Evolutionary conservation across 2,329 filamentous ascomycete species (phyloP).

Genomic region (Fusarium succisae): DNA sequence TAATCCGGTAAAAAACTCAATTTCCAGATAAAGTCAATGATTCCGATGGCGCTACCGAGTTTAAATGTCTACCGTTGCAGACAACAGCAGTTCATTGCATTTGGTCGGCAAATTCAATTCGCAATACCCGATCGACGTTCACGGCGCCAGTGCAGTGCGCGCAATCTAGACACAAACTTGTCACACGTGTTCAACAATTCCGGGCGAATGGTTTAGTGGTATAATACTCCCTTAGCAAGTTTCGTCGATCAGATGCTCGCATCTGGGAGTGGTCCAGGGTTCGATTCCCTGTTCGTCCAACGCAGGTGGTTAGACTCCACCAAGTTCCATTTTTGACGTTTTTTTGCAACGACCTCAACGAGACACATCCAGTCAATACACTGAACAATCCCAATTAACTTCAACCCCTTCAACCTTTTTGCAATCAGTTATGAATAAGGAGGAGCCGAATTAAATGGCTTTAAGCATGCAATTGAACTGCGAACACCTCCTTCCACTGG

Average conservation of each 20-base stretch:
- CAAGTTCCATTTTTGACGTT: background rate
- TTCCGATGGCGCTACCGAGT: accelerated
- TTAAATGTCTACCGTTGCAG: accelerated
- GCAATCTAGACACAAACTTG: accelerated
- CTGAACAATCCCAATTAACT: too few relatives aligned
- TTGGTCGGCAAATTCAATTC: background rate
- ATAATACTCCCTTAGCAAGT: slow-evolving; percentile 16
- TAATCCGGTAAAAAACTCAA: accelerated
- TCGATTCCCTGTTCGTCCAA: slow-evolving; percentile 18
- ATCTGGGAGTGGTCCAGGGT: slow-evolving; percentile 16
- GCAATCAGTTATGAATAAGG: accelerated
- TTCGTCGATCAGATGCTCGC: background rate
- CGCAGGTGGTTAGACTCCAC: background rate
- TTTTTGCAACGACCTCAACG: too few relatives aligned
- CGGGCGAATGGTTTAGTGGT: slow-evolving; percentile 18
- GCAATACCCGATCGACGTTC: too few relatives aligned
- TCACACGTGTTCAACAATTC: accelerated
- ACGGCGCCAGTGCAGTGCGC: accelerated
- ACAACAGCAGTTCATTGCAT: too few relatives aligned
- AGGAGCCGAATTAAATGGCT: accelerated
- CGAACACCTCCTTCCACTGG: background rate
- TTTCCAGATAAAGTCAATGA: accelerated
- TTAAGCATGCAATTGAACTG: background rate
- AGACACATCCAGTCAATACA: too few relatives aligned
- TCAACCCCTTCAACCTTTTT: accelerated